Evolutionary conservation across 805 yeast genomes (phyloP).

Genomic region (Metschnikowia baotianmanensis): DNA sequence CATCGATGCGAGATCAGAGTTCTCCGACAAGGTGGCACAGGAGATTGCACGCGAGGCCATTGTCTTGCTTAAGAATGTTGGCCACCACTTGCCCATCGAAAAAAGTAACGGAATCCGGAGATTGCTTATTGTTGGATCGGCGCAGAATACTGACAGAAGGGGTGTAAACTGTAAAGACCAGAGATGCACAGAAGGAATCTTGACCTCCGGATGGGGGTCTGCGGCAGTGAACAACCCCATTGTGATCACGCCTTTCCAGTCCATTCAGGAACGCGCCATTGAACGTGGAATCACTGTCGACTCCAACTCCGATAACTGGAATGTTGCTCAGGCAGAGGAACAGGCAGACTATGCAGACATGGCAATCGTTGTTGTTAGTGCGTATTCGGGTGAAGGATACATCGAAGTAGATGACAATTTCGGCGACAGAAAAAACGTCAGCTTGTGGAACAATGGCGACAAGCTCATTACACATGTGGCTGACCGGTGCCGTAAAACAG

Average conservation of each 20-base stretch:
- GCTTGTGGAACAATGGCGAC: slow-evolving; percentile 60
- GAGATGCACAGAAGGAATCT: slow-evolving; percentile 50
- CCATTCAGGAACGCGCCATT: slow-evolving; percentile 47
- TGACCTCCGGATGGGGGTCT: slow-evolving; percentile 66
- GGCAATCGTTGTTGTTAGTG: slow-evolving; percentile 52
- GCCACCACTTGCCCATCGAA: slow-evolving; percentile 51
- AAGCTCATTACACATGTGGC: slow-evolving; percentile 49
- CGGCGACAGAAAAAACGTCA: slow-evolving; percentile 55
- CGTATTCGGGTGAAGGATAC: slow-evolving; percentile 60
- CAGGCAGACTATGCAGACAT: slow-evolving; percentile 50
- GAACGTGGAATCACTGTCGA: slow-evolving; percentile 46
- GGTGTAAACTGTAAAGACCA: slow-evolving; percentile 57
- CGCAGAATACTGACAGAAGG: slow-evolving; percentile 49
- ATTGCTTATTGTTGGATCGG: slow-evolving; percentile 49
- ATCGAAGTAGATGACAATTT: slow-evolving; percentile 55
- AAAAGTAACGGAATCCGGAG: slow-evolving; percentile 41
- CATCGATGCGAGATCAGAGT: slow-evolving; percentile 49
- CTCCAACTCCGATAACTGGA: slow-evolving; percentile 45
- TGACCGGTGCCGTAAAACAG: slow-evolving; percentile 48
- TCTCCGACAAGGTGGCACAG: slow-evolving; percentile 48
- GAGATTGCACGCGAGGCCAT: slow-evolving; percentile 58
- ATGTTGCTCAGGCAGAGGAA: slow-evolving; percentile 41
- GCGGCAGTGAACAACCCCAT: slow-evolving; percentile 56
- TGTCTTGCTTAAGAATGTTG: slow-evolving; percentile 52
- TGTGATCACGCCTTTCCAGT: slow-evolving; percentile 59